These are phyloP conservation scores for Penicillium psychrofluorescens DNA, from an alignment of 495 filamentous ascomycete genomes.

Conservation along the genomic window DNA sequence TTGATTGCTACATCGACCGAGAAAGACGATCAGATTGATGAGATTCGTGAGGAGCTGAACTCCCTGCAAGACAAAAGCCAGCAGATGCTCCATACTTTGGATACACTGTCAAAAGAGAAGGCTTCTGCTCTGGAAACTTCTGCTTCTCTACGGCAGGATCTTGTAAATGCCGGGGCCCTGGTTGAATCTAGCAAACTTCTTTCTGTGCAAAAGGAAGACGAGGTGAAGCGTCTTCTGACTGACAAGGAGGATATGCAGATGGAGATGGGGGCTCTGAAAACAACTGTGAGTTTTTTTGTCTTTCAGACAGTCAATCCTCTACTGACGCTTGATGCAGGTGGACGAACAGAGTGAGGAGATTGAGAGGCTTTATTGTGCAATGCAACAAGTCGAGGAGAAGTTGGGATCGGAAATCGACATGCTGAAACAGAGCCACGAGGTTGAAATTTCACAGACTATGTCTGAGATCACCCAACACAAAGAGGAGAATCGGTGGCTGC, in stretches of 20 bases:
- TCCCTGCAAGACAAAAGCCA: slow-evolving; percentile 13
- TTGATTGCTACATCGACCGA: slow-evolving; percentile 37
- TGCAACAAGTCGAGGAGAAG: slow-evolving; percentile 16
- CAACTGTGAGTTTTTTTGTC: slow-evolving; percentile 17
- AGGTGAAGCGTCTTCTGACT: slow-evolving; percentile 14
- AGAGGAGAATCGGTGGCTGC: slow-evolving; percentile 18
- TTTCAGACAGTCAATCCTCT: background rate
- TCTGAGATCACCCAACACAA: slow-evolving; percentile 18
- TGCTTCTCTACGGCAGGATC: slow-evolving; percentile 11
- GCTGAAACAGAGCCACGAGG: slow-evolving; percentile 10
- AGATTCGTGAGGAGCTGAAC: slow-evolving; percentile 19
- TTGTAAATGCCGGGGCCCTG: slow-evolving; percentile 5
- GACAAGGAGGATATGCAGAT: slow-evolving; percentile 12
- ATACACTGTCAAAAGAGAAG: slow-evolving; percentile 14
- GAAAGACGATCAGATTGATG: slow-evolving; percentile 39
- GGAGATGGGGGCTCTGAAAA: slow-evolving; percentile 14
- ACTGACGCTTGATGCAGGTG: slow-evolving; percentile 12
- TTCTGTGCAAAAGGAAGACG: slow-evolving; percentile 19
- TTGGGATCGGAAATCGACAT: slow-evolving; percentile 11
- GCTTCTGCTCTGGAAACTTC: slow-evolving; percentile 4
- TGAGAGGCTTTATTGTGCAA: slow-evolving; percentile 11
- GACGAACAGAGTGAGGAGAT: slow-evolving; percentile 13
- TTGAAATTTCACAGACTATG: slow-evolving; percentile 7
- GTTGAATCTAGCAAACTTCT: slow-evolving; percentile 11
- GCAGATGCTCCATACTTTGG: slow-evolving; percentile 7